Conservation (phyloP, 495 filamentous ascomycete species). For the Annulohypoxylon stygium region DNA sequence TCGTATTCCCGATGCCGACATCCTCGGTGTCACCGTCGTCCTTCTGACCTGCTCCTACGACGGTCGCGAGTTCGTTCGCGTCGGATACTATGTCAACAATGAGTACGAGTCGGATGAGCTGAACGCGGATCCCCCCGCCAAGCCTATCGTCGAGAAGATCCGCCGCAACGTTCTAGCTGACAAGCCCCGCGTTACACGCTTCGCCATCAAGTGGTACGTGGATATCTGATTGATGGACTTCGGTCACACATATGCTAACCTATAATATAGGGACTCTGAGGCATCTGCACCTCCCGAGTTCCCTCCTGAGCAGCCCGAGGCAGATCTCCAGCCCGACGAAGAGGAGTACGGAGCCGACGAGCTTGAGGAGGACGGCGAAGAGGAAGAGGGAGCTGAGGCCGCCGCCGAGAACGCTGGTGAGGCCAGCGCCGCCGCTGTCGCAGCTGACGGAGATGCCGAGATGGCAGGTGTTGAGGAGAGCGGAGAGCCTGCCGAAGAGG, state of each 20-base stretch:
- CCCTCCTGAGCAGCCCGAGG: constrained; percentile 97
- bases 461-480: constrained; percentile 81
- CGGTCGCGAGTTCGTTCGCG: constrained; percentile 94
- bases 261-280: constrained; percentile 83
- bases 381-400: constrained; percentile 61
- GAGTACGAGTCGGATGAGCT: constrained; percentile 96
- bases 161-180: constrained; percentile 92
- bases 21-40: constrained; percentile 96
- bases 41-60: constrained; percentile 97
- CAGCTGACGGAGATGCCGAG: constrained; percentile 76
- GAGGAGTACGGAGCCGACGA: constrained; percentile 91
- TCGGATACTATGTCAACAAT: constrained; percentile 99
- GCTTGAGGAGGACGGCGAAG: constrained; percentile 74
- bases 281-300: constrained; percentile 95
- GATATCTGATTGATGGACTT: not conserved
- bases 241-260: constrained; percentile 35
- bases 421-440: constrained; percentile 58
- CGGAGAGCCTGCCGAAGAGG: constrained; percentile 68
- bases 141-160: constrained; percentile 91
- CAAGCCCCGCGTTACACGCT: constrained; percentile 96
- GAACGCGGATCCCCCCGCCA: constrained; percentile 85
- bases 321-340: constrained; percentile 86
- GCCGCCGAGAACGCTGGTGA: constrained; percentile 56
- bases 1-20: constrained; percentile 92
- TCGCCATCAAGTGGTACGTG: constrained; percentile 97